Base-by-base conservation (phyloP, 495 filamentous ascomycete genomes). In the Delitschia confertaspora region DNA sequence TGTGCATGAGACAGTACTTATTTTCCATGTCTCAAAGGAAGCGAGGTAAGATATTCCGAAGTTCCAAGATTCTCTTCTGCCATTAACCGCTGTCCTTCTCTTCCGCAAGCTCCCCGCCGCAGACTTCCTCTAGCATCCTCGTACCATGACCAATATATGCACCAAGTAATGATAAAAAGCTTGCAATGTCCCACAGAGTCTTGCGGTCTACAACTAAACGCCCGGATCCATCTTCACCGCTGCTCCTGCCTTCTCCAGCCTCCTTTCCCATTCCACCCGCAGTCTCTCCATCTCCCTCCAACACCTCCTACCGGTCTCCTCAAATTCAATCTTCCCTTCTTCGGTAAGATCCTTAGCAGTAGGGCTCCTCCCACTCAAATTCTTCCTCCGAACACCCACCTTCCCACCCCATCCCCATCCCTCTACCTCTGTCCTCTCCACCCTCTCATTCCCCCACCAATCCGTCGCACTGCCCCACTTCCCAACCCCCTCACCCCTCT, bases 221-320 rank as follows among this genome's bases (percentile, higher is more conserved):
- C 24, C 23, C 17, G 25, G 38, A 10, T 41, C 33, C 30, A 33
- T 46, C 32, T 29, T 35, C 26, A 45, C 39, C 31, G 13, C 32
- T 40, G 51, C 34, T 40, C 67, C 67, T 11, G 53, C 66, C 35
- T 53, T 44, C 57, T 72, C 70, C 40, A 83, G 41, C 57, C 70
- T 73, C 16, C 36, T 60, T 60, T 93, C 87, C 91, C 91, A 98
- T 55, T 75, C 67, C 39, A 62, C 57, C 57, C 91, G 72, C 70
- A 95, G 60, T 62, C 67, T 71, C 69, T 98, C 91, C 77, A 98
- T 88, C 66, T 82, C 66, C 59, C 55, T 70, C 91, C 91, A 98
- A 53, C 74, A 80, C 53, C 68, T 62, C 35, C 74, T 73, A 2
- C 86, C 89, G 29, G 82, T 53, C 43, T 72, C 72, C 65, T 93